phyloP scores from a whole-genome alignment of 768 basidiomycete species.

The Mycena pura region DNA sequence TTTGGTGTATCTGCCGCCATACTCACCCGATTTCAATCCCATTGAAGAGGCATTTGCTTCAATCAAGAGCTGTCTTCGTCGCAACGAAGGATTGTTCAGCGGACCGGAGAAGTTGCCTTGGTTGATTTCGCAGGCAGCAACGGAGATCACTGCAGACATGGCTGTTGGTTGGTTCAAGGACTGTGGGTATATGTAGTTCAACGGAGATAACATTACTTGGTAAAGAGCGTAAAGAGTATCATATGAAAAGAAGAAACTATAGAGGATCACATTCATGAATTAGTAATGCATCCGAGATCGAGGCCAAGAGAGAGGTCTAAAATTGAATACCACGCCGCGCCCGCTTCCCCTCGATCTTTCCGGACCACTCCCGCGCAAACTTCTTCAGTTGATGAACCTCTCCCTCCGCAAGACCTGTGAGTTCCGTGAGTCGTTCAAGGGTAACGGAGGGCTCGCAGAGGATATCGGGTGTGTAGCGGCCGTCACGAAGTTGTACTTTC shows the following conservation, averaged over 20 bases:
- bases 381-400: slow-evolving; percentile 2
- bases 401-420: not conserved
- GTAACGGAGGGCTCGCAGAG: not conserved
- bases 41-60: slow-evolving; percentile 41
- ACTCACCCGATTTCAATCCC: slow-evolving; percentile 43
- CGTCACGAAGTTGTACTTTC: not conserved
- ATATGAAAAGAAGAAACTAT: too few species aligned
- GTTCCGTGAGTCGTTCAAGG: not conserved
- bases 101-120: too few species aligned
- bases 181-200: too few species aligned
- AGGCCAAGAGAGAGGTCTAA: not conserved
- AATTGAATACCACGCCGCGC: not conserved
- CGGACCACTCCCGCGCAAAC: slow-evolving; percentile 1
- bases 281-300: not conserved
- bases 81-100: too few species aligned
- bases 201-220: too few species aligned
- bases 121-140: too few species aligned
- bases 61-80: slow-evolving; percentile 35
- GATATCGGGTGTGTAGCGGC: not conserved
- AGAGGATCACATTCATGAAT: not conserved
- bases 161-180: too few species aligned
- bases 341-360: slow-evolving; percentile 1
- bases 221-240: too few species aligned
- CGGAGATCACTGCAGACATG: too few species aligned
- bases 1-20: slow-evolving; percentile 37